Base-by-base conservation (phyloP, 495 filamentous ascomycete species). In the Cetradonia linearis region DNA sequence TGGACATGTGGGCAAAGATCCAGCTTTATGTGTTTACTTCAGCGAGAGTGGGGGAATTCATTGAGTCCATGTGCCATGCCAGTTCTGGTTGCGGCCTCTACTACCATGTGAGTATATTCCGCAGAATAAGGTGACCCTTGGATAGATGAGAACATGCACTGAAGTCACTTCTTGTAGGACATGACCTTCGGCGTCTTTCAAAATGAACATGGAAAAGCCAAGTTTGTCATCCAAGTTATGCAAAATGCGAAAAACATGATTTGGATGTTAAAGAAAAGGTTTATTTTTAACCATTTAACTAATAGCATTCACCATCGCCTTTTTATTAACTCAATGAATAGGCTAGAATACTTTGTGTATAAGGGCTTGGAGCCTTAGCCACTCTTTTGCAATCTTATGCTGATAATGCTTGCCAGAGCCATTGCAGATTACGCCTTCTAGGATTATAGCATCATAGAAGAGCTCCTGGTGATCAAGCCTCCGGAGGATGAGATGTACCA, bases 161-260 rank as follows among this genome's bases (percentile, higher is more conserved):
- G 28, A 60, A 37, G 49, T 25, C 27, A 3, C 13, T 40, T 44
- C 46, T 36, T 25, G 9, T 25, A 67, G 59, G 59, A 67, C 33
- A 60, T 66, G 18, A 49, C 47, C 33, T 64, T 66, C 55, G 58
- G 31, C 28, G 59, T 67, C 10, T 62, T 67, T 58, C 59, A 59
- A 40, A 67, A 67, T 59, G 54, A 67, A 34, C 37, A 60, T 36
- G 40, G 60, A 20, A 50, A 58, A 27, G 53, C 63, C 20, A 47
- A 67, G 59, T 62, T 65, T 60, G 49, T 59, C 7, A 56, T 65
- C 2, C 44, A 66, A 53, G 55, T 63, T 36, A 38, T 67, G 20
- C 47, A 53, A 52, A 56, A 67, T 37, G 56, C 63, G 3, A 67
- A 65, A 44, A 56, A 48, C 18, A 65, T 67, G 53, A 67, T 31